Percentiles rank a stretch among this genome's conserved stretches.
Evolutionary conservation across 257 asterid genomes (phyloP).

Genomic region (Petunia secreta): DNA sequence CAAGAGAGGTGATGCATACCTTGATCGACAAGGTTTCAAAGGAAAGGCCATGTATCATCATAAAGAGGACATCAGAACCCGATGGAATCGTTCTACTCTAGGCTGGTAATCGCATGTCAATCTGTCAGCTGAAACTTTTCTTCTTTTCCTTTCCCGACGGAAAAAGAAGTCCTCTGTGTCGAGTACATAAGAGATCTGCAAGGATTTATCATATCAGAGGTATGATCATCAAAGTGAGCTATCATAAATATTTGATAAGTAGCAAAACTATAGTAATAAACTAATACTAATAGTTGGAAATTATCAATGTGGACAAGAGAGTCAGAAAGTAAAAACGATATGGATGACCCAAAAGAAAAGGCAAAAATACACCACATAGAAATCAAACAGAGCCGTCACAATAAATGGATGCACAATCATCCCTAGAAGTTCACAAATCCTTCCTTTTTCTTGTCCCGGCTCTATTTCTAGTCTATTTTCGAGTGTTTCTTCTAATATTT

Average conservation of each 20-base stretch:
- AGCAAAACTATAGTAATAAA: background rate
- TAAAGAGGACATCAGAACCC: conserved; percentile 48
- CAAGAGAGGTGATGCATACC: conserved; percentile 1
- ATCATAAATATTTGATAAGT: background rate
- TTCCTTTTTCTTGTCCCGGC: background rate
- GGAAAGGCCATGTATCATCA: conserved; percentile 18
- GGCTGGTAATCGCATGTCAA: conserved; percentile 39
- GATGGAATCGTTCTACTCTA: conserved; percentile 59
- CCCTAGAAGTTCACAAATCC: background rate
- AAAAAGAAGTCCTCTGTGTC: conserved; percentile 91
- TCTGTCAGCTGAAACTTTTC: conserved; percentile 32
- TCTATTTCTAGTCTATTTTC: background rate
- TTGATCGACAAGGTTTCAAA: background rate
- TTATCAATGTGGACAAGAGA: conserved; percentile 1
- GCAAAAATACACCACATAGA: background rate
- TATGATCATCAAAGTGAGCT: background rate
- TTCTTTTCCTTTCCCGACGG: conserved; percentile 66
- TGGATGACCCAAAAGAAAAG: background rate
- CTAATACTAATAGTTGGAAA: background rate
- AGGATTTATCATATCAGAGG: conserved; percentile 25
- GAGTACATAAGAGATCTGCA: conserved; percentile 86
- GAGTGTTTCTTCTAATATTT: background rate
- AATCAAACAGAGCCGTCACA: too few relatives aligned
- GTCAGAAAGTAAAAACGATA: background rate
- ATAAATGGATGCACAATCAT: background rate